Percentiles rank a stretch among this genome's conserved stretches.
Evolutionary conservation across 768 basidiomycete species (phyloP).

Genomic region (Mycena olivaceomarginata): DNA sequence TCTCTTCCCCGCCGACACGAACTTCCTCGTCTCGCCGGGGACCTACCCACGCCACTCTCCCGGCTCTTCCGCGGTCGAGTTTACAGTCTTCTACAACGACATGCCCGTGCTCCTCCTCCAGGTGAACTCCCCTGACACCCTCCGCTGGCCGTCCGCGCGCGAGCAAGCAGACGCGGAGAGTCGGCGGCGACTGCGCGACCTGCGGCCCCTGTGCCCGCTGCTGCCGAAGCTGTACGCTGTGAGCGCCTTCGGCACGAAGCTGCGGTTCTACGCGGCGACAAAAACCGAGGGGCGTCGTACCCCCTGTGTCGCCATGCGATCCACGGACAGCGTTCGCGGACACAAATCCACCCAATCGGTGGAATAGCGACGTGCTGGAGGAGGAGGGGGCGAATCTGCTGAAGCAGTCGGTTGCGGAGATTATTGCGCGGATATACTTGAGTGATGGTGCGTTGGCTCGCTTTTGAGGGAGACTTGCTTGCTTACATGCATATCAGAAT

Average conservation of each 20-base stretch:
- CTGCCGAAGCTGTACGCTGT: slow-evolving; percentile 52
- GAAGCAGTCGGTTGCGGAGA: slow-evolving; percentile 53
- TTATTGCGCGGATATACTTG: slow-evolving; percentile 34
- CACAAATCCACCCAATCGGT: slow-evolving; percentile 54
- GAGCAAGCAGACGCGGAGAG: slow-evolving; percentile 52
- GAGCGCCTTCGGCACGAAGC: slow-evolving; percentile 56
- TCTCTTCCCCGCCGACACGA: slow-evolving; percentile 57
- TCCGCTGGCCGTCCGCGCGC: slow-evolving; percentile 49
- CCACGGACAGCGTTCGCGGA: slow-evolving; percentile 38
- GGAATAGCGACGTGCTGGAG: slow-evolving; percentile 59
- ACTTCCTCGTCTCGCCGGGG: slow-evolving; percentile 56
- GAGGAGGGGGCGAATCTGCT: slow-evolving; percentile 54
- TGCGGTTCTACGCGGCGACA: slow-evolving; percentile 54
- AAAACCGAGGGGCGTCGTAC: slow-evolving; percentile 33
- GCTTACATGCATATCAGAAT: too few species aligned
- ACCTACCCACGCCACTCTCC: slow-evolving; percentile 43
- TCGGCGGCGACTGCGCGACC: slow-evolving; percentile 51
- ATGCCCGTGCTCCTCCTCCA: slow-evolving; percentile 56
- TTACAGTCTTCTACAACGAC: slow-evolving; percentile 51
- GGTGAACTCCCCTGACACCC: slow-evolving; percentile 47
- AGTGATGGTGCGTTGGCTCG: slow-evolving; percentile 6
- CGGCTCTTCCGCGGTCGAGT: slow-evolving; percentile 36
- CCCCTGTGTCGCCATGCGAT: slow-evolving; percentile 28
- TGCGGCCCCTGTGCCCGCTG: slow-evolving; percentile 49
- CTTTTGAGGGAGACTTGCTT: too few species aligned